Evolutionary conservation across 495 filamentous ascomycete species (phyloP).

Genomic region (Penicillium parvum): DNA sequence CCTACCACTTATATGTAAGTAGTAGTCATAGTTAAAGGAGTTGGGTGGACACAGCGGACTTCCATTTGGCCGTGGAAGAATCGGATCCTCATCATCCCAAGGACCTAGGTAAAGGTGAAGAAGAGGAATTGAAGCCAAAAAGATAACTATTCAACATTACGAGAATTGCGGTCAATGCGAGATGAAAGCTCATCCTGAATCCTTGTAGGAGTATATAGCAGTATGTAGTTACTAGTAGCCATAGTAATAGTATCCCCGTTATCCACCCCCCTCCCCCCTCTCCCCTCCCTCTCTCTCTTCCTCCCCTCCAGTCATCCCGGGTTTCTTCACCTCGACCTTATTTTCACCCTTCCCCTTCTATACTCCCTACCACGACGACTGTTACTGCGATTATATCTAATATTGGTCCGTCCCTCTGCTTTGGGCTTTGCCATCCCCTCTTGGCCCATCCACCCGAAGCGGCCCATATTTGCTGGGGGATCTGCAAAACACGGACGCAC

Average conservation of each 20-base stretch:
- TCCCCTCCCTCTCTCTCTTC: conserved; percentile 11
- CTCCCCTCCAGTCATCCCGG: no score
- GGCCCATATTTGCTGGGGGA: conserved; percentile 9
- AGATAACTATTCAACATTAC: neutral
- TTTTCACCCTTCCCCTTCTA: conserved; percentile 9
- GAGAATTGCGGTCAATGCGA: conserved; percentile 8
- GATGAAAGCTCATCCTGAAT: neutral
- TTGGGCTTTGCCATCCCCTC: neutral
- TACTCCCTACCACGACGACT: conserved; percentile 8
- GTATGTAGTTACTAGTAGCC: no score
- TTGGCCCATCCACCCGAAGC: neutral
- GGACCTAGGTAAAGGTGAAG: neutral
- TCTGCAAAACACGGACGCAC: conserved; percentile 24
- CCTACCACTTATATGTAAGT: no score
- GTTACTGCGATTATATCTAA: neutral
- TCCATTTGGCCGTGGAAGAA: conserved; percentile 2
- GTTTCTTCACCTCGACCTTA: no score
- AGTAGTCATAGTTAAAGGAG: no score
- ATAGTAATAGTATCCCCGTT: no score
- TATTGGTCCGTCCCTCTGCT: neutral
- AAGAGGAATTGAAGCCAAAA: neutral
- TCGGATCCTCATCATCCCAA: neutral
- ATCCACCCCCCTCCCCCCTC: conserved; percentile 20
- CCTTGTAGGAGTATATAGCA: no score
- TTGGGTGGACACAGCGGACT: neutral